These are phyloP conservation scores for Naganishia onofrii DNA, from an alignment of 768 basidiomycete genomes.

Conservation along the genomic window DNA sequence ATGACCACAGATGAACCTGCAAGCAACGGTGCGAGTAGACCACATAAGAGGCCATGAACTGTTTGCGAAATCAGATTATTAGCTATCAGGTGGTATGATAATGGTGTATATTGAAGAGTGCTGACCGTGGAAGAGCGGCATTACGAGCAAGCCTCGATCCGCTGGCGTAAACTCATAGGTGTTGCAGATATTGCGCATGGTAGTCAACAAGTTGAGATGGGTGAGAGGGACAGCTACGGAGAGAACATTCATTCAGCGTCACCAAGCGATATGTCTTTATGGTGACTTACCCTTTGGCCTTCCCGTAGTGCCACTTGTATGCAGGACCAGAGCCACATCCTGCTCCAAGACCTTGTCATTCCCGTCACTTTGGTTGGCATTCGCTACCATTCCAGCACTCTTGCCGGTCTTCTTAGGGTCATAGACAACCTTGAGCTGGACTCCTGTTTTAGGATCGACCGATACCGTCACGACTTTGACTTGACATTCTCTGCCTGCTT, in stretches of 20 bases:
- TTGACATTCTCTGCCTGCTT: slow-evolving; percentile 27
- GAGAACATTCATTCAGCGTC: not conserved
- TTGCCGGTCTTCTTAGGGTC: slow-evolving; percentile 1
- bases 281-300: slow-evolving; percentile 57
- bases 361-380: slow-evolving; percentile 22
- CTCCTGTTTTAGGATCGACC: slow-evolving; percentile 5
- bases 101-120: not conserved
- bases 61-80: slow-evolving; percentile 54
- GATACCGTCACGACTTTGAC: slow-evolving; percentile 28
- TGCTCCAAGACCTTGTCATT: slow-evolving; percentile 46
- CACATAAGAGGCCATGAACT: slow-evolving; percentile 63
- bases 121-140: slow-evolving; percentile 53
- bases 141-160: slow-evolving; percentile 54
- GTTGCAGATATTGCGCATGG: slow-evolving; percentile 48
- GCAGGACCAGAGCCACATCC: slow-evolving; percentile 61
- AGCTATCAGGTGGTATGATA: not conserved
- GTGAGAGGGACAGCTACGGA: slow-evolving; percentile 46
- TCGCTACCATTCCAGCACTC: slow-evolving; percentile 14
- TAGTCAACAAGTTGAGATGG: slow-evolving; percentile 51
- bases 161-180: slow-evolving; percentile 49
- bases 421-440: slow-evolving; percentile 22
- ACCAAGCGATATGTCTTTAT: not conserved
- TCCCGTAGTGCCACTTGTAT: slow-evolving; percentile 64
- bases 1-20: slow-evolving; percentile 62
- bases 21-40: slow-evolving; percentile 61